These are phyloP conservation scores for Cystofilobasidium bisporidii DNA, from an alignment of 768 basidiomycete genomes.

Conservation along the genomic window DNA sequence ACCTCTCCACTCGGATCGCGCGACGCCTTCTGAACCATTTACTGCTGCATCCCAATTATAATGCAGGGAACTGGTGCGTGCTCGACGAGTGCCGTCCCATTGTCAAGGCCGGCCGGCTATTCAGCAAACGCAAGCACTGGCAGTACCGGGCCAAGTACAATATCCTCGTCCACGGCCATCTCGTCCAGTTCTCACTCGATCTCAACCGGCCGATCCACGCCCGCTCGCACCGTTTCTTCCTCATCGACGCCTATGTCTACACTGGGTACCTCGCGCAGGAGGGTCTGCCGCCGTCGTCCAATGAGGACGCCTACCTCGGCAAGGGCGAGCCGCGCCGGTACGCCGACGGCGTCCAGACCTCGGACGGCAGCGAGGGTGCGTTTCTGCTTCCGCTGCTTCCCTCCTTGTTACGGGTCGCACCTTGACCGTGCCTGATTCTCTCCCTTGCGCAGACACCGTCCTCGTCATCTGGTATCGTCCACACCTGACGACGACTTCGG, in stretches of 20 bases:
- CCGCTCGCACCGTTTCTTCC: constrained; percentile 48
- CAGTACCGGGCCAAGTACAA: constrained; percentile 66
- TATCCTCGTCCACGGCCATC: constrained; percentile 62
- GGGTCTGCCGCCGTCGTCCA: constrained; percentile 32
- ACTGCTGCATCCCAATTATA: too few species aligned
- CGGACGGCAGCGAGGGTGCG: constrained; percentile 61
- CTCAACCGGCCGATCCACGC: constrained; percentile 49
- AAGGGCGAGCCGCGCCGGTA: constrained; percentile 56
- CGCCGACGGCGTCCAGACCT: constrained; percentile 76
- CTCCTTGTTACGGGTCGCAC: too few species aligned
- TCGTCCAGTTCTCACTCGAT: constrained; percentile 58
- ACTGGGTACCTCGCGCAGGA: constrained; percentile 46
- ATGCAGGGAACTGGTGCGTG: constrained; percentile 79
- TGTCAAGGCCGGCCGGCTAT: constrained; percentile 61
- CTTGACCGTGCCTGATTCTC: too few species aligned
- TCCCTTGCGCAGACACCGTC: constrained; percentile 71
- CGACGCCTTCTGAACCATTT: too few species aligned
- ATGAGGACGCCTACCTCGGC: constrained; percentile 31
- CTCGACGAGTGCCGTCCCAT: constrained; percentile 69
- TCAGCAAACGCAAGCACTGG: constrained; percentile 58
- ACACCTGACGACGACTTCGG: constrained; percentile 16
- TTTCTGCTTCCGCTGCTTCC: background rate
- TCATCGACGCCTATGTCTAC: constrained; percentile 46
- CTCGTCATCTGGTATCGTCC: constrained; percentile 64
- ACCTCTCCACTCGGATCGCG: too few species aligned